Percentiles rank a stretch among this genome's conserved stretches.
Conservation (phyloP, 2,329 filamentous ascomycete species). For the Epichloe typhina region DNA sequence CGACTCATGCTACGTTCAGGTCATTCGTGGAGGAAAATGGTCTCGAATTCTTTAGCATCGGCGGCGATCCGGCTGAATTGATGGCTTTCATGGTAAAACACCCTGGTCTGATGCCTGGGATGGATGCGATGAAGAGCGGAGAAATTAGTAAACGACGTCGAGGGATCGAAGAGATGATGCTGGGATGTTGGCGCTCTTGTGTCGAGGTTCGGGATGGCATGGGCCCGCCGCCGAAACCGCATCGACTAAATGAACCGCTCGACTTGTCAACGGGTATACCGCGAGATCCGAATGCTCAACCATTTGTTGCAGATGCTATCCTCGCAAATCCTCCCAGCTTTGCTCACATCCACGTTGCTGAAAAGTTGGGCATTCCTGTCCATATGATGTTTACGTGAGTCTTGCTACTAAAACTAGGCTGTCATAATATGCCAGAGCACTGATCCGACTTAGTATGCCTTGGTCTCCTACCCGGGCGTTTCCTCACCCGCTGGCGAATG, state of each 20-base stretch:
- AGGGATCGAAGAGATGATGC: conserved; percentile 66
- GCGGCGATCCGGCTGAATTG: conserved; percentile 61
- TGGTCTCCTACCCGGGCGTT: conserved; percentile 80
- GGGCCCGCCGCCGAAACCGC: conserved; percentile 34
- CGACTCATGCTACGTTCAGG: conserved; percentile 58
- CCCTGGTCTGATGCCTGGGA: conserved; percentile 70
- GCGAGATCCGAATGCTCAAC: conserved; percentile 32
- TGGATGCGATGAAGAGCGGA: conserved; percentile 62
- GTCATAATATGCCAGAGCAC: neutral
- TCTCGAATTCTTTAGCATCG: conserved; percentile 64
- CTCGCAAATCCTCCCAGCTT: conserved; percentile 71
- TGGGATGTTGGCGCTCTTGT: conserved; percentile 78
- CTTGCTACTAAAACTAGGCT: no score
- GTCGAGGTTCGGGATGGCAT: conserved; percentile 63
- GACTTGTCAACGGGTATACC: conserved; percentile 19
- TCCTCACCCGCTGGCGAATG: conserved; percentile 74
- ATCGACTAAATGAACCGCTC: conserved; percentile 33
- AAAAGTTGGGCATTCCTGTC: conserved; percentile 60
- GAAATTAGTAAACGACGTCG: conserved; percentile 63
- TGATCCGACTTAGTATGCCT: conserved; percentile 59
- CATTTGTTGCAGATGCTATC: conserved; percentile 74
- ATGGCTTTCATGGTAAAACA: conserved; percentile 93
- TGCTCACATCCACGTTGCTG: conserved; percentile 61
- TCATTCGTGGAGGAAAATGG: conserved; percentile 55
- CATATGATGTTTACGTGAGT: conserved; percentile 85